These are phyloP conservation scores for Dipodascus albidus DNA, from an alignment of 805 yeast genomes.

Conservation along the genomic window DNA sequence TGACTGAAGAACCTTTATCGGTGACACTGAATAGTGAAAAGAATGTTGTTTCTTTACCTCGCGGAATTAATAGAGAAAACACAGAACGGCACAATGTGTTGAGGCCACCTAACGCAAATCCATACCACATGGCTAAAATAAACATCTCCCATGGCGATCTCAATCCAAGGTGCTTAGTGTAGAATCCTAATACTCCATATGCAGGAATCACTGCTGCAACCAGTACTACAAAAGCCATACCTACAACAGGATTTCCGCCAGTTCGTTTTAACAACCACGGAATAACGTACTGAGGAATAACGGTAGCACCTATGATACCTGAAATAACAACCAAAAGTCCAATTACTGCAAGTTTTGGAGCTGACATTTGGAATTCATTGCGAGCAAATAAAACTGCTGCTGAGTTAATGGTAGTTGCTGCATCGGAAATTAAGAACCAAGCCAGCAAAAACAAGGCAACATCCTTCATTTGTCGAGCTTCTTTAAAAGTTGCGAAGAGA, in stretches of 20 bases:
- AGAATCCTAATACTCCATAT: constrained; percentile 61
- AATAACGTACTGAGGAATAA: constrained; percentile 34
- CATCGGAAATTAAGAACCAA: constrained; percentile 70
- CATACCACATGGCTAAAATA: constrained; percentile 61
- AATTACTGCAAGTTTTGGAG: constrained; percentile 50
- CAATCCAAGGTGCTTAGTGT: constrained; percentile 42
- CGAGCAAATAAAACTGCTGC: constrained; percentile 70
- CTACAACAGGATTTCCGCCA: constrained; percentile 33
- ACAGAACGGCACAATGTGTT: constrained; percentile 59
- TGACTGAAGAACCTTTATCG: constrained; percentile 66
- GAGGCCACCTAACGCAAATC: constrained; percentile 62
- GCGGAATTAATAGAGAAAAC: constrained; percentile 58
- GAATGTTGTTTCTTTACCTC: constrained; percentile 63
- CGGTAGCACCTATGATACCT: constrained; percentile 57
- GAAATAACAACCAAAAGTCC: constrained; percentile 56
- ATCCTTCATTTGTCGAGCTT: constrained; percentile 49
- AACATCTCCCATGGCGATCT: constrained; percentile 59
- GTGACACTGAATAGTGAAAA: constrained; percentile 69
- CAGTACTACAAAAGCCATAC: constrained; percentile 40
- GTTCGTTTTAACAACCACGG: constrained; percentile 22
- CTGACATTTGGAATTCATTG: constrained; percentile 56
- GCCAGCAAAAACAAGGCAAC: constrained; percentile 55
- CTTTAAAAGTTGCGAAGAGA: constrained; percentile 41
- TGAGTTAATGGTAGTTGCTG: constrained; percentile 66
- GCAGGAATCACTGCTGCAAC: constrained; percentile 60